Evolutionary conservation across 2,329 filamentous ascomycete genomes (phyloP), one percentile per base, ranked within the genome.

Genomic region (Penicillium hordei): DNA sequence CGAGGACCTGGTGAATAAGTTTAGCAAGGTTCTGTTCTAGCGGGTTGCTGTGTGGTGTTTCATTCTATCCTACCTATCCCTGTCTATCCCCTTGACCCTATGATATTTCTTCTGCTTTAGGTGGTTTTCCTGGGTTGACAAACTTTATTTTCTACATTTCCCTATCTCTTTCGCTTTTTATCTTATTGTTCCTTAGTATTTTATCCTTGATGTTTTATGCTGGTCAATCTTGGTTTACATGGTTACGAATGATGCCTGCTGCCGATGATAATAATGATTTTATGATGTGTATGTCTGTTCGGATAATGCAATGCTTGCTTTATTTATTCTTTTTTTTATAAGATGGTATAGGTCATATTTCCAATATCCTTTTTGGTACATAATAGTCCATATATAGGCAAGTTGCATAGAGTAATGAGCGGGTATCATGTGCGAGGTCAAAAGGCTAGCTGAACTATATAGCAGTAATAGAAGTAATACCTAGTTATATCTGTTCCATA

Each of bases 1-100:
- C 5, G 72, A 77, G 31, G 63, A 72, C 17, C 64, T 79, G 7
- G 57, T 79, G 12, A 65, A 65, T 33, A 70, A 70, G 7, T 67
- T 75, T 29, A 64, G 59, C 34, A 59, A 59, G 34, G 63, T 66
- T 19, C 63, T 72, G 48, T 61, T 62, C 34, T 72, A 59, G 63
- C 17, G 17, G 17, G 48, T 43, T 36, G 36, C 39, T 40, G 33
- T 25, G 13, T 29, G 48, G 5, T 52, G 21, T n/a, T 44, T 21
- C 43, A 6, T 36, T 29, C 33, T 38, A 39, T 27, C 8, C 19
- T 25, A 2, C 34, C 19, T 44, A 23, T 33, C 15, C 23, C 21
- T 2, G 1, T 13, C 13, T 9, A 13, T 36, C 4, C 17, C 33
- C 17, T 51, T 55, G 9, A 19, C 2, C 6, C 48, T 48, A 25